Evolutionary conservation across 208 protist genomes (phyloP), one percentile per base, ranked within the genome.

Genomic region (Trypanosoma melophagium): DNA sequence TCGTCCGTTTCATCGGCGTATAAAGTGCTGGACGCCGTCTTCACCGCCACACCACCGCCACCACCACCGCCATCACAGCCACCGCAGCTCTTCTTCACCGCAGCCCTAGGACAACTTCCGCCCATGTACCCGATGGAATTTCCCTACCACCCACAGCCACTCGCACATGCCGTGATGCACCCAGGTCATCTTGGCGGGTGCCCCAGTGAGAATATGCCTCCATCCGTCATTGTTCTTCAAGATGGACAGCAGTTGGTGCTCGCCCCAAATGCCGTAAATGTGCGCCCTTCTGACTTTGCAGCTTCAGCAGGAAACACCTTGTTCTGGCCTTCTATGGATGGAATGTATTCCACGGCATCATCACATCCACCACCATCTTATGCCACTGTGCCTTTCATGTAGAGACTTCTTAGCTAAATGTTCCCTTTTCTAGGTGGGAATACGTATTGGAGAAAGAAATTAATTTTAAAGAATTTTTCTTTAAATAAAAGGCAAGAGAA

Each of bases 231-330:
- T 47, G 38, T 68, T 14, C 38, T 68, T 1, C 35, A 68, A 49
- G 25, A 59, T 31, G 52, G 62, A 59, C 62, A 68, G 38, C 47
- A 59, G 41, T 35, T 68, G n/a, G 1, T 68, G 1, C 35, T 68
- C 1, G 47, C 62, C 10, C 13, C 62, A 3, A 68, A 68, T 44
- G 62, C 62, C 19, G 62, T 68, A 10, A 68, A 68, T 50, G 14
- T 68, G 40, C 62, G 35, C 14, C 22, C 62, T 14, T 10, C 62
- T 1, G 24, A 59, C 19, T 63, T 63, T 38, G 58, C 22, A 14
- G 13, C 12, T 10, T 7, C 22, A 5, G 9, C 7, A 7, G 51
- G 17, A 24, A 24, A 13, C 35, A 45, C 12, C 19, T n/a, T 60
- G 13, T 28, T 60, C 3, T 60, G 55, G 55, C 12, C 55, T 35